phyloP scores from a whole-genome alignment of 2,329 filamentous ascomycete genomes.

The Aspergillus chevalieri region DNA sequence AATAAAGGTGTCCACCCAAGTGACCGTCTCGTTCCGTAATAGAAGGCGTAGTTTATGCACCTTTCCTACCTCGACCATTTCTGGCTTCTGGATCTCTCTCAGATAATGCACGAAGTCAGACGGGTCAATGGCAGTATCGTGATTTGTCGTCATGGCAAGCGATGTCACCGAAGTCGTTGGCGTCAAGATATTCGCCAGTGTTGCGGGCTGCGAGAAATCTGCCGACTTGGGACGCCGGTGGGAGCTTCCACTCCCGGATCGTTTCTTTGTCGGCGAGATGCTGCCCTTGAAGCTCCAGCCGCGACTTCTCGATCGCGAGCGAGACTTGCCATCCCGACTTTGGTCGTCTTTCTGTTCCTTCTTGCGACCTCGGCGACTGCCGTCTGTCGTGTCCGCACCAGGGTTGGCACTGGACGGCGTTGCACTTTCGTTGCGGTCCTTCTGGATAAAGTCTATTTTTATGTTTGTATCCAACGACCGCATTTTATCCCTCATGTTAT shows the following conservation, averaged over 20 bases:
- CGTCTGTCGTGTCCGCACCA: slow-evolving; percentile 17
- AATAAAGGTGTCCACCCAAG: slow-evolving; percentile 92
- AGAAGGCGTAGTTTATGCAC: slow-evolving; percentile 86
- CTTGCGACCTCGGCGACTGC: slow-evolving; percentile 35
- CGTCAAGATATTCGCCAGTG: slow-evolving; percentile 52
- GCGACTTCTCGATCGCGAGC: slow-evolving; percentile 56
- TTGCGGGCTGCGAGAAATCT: slow-evolving; percentile 57
- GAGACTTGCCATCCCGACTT: slow-evolving; percentile 41
- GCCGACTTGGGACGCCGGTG: slow-evolving; percentile 67
- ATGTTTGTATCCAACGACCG: slow-evolving; percentile 78
- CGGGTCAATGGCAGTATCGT: slow-evolving; percentile 68
- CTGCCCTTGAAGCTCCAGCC: slow-evolving; percentile 76
- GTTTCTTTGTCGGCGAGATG: slow-evolving; percentile 68
- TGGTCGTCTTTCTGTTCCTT: slow-evolving; percentile 37
- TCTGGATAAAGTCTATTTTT: slow-evolving; percentile 91
- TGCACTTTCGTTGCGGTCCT: slow-evolving; percentile 69
- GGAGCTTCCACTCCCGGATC: slow-evolving; percentile 58
- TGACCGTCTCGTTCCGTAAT: slow-evolving; percentile 87
- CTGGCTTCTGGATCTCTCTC: slow-evolving; percentile 70
- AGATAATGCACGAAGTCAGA: slow-evolving; percentile 83
- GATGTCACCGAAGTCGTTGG: slow-evolving; percentile 50
- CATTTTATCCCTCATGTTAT: slow-evolving; percentile 93
- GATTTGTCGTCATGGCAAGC: slow-evolving; percentile 57
- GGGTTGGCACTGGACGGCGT: slow-evolving; percentile 42
- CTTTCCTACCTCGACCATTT: slow-evolving; percentile 85